These are phyloP conservation scores for Chaetothyriales sp. DNA, from an alignment of 2,329 filamentous ascomycete genomes.

Conservation along the genomic window DNA sequence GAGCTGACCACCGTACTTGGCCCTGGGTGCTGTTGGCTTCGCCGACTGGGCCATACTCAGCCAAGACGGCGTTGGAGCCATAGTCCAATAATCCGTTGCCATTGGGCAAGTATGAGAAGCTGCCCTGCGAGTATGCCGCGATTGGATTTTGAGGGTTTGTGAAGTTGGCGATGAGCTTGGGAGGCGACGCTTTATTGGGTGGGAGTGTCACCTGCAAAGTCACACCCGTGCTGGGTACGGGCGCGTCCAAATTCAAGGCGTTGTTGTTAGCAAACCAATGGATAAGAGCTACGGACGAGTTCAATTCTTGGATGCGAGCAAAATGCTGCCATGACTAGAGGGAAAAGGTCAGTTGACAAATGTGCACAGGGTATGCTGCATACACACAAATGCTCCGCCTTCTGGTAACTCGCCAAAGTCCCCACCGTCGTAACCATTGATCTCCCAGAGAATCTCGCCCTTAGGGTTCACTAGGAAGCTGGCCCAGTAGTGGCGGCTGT, in stretches of 20 bases:
- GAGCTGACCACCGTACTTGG: constrained; percentile 20
- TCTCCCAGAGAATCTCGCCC: constrained; percentile 4
- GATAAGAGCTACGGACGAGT: not conserved
- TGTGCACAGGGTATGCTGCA: not conserved
- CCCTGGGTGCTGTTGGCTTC: not conserved
- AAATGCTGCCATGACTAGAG: constrained; percentile 4
- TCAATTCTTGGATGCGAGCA: not conserved
- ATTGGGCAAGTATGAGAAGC: constrained; percentile 25
- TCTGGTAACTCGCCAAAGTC: constrained; percentile 3
- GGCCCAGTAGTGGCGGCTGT: constrained; percentile 3
- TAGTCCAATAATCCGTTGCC: constrained; percentile 27
- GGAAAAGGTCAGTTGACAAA: not conserved
- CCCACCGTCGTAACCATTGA: constrained; percentile 3
- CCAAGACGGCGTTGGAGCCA: constrained; percentile 26
- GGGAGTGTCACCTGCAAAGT: constrained; percentile 1
- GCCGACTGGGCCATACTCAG: constrained; percentile 20
- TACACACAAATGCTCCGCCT: constrained; percentile 3
- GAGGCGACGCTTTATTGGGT: constrained; percentile 1
- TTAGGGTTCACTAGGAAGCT: constrained; percentile 3
- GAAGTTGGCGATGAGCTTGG: constrained; percentile 1
- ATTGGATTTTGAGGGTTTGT: not conserved
- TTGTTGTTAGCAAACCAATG: constrained; percentile 5
- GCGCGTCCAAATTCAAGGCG: not conserved
- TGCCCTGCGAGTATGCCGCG: constrained; percentile 22
- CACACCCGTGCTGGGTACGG: constrained; percentile 1